Base-by-base conservation (phyloP, 2,329 filamentous ascomycete species). In the Penicillium digitatum region DNA sequence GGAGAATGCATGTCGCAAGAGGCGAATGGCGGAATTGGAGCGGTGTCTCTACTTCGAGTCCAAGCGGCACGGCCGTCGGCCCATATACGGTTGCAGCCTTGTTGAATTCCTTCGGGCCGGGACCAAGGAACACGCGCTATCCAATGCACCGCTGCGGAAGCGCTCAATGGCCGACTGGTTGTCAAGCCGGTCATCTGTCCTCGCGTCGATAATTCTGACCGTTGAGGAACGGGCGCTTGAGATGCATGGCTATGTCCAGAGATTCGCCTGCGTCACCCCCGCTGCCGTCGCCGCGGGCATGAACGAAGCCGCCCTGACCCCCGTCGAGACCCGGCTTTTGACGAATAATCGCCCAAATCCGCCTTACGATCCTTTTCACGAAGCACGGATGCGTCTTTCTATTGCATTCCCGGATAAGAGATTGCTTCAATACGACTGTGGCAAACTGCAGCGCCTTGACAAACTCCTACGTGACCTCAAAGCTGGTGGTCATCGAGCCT, bases 331-430 rank as follows among this genome's bases (percentile, higher is more conserved):
- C 4, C 78, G 68, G 22, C 67, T 71, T 34, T 64, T 74, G 48
- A 72, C 69, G 14, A 68, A 64, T 10, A 69, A 70, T 66, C 82
- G 82, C 9, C 80, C 81, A 59, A 78, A 81, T 62, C 69, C 81
- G 10, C 79, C 82, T 0, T 73, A 79, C 1, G 93, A 99, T 68
- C 90, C 92, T 0, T 96, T 94, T 81, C 94, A 99, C 64, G 90
- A 96, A 73, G 85, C 93, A 14, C 89, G 93, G 18, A 94, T 96
- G 82, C 87, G 91, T 22, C 80, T 95, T 16, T 95, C 90, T 3
- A 96, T 99, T 58, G 94, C 95, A 42, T 99, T 99, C 70, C 94
- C 95, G 0, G 94, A 99, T 72, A 96, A 92, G 70, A 84, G 94
- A 34, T 83, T 99, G n/a, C 79, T 99, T 0, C 93, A 99, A 71